Base-by-base conservation (phyloP, 768 basidiomycete genomes). In the Hemileccinum impolitum region DNA sequence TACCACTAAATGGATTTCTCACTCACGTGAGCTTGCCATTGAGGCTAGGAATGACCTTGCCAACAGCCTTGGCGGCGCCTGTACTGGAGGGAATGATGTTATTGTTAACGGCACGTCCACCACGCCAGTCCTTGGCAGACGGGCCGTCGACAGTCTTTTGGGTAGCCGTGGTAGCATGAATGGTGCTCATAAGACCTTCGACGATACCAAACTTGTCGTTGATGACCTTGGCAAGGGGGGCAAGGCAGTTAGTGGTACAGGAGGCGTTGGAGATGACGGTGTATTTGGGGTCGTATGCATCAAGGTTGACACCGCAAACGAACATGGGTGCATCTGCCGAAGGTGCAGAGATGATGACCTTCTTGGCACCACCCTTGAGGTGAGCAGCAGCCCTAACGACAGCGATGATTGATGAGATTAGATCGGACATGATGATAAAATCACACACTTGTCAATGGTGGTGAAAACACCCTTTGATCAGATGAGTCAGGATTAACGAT, bases 81-180 rank as follows among this genome's bases (percentile, higher is more conserved):
- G 95, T 97, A 60, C 94, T 95, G 19, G 94, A 96, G 43, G 95
- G 95, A 68, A 99, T 99, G 76, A 99, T 97, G 83, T 99, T 99
- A 78, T 88, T 89, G 73, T 85, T 87, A 57, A 94, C 93, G 63
- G 85, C 84, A 74, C 95, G 95, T 56, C 93, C 93, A 67, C 93
- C 93, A 69, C 93, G 90, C 93, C 93, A 95, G 77, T 95, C 93
- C 78, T 94, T 98, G 79, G 80, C 67, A 41, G 93, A 95, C 39
- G 92, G 92, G 44, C 92, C 94, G 58, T 96, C 94, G 63, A 93
- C 90, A 52, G 90, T 91, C 81, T 91, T 92, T 71, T 93, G 90
- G 50, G 94, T 95, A 44, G 94, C 94, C 42, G 94, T 96, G 60
- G 94, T 94, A 37, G 94, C 85, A 70, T 98, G 94, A 61, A 99